These are phyloP conservation scores for Malassezia obtusa DNA, from an alignment of 1,284 basidiomycete species.

Conservation along the genomic window DNA sequence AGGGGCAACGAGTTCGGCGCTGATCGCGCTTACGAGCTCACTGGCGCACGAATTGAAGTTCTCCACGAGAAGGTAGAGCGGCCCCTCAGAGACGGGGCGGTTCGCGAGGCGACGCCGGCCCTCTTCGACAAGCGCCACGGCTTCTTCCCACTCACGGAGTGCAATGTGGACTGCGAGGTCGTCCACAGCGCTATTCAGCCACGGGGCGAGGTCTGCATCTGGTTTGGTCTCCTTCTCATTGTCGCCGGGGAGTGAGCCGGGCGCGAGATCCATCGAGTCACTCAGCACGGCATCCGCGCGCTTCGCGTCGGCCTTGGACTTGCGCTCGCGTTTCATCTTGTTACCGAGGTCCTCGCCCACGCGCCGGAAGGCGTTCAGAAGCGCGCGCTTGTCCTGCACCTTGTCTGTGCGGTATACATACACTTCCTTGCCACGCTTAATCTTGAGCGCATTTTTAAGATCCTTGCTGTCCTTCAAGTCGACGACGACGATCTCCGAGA, in stretches of 20 bases:
- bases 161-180: slow-evolving; percentile 84
- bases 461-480: slow-evolving; percentile 90
- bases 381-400: slow-evolving; percentile 69
- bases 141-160: slow-evolving; percentile 75
- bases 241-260: neutral
- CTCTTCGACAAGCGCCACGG: slow-evolving; percentile 70
- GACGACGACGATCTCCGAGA: slow-evolving; percentile 82
- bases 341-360: slow-evolving; percentile 81
- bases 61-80: slow-evolving; percentile 19
- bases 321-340: slow-evolving; percentile 83
- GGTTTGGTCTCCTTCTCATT: neutral
- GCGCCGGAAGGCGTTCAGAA: slow-evolving; percentile 75
- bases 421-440: slow-evolving; percentile 82
- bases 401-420: slow-evolving; percentile 81
- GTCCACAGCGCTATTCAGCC: slow-evolving; percentile 81
- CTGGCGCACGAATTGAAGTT: slow-evolving; percentile 19
- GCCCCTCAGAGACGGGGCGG: slow-evolving; percentile 50
- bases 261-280: slow-evolving; percentile 7
- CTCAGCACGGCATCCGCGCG: neutral
- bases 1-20: slow-evolving; percentile 63
- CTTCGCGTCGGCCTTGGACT: neutral
- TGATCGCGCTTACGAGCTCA: slow-evolving; percentile 60
- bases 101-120: slow-evolving; percentile 57
- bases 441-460: slow-evolving; percentile 90
- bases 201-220: slow-evolving; percentile 52